phyloP scores from a whole-genome alignment of 495 filamentous ascomycete genomes.

The Cryomyces antarcticus region DNA sequence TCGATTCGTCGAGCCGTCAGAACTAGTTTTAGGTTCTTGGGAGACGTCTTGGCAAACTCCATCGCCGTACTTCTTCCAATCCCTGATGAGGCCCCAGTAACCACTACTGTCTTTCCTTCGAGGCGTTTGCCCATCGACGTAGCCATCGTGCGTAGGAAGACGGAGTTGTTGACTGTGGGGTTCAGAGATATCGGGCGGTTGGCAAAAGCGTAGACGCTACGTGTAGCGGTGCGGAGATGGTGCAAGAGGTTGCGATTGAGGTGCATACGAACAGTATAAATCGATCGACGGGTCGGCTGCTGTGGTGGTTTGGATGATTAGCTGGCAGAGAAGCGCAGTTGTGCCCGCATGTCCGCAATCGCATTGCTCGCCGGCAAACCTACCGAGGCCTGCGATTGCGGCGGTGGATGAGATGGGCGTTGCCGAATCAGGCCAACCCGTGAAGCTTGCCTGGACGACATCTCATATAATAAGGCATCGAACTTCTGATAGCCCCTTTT shows the following conservation, averaged over 20 bases:
- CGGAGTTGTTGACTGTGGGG: not conserved
- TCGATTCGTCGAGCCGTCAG: conserved; percentile 74
- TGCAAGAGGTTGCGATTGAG: too few species aligned
- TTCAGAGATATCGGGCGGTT: too few species aligned
- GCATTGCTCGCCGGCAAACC: too few species aligned
- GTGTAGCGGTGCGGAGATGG: too few species aligned
- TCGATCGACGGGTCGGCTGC: too few species aligned
- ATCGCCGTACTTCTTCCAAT: conserved; percentile 73
- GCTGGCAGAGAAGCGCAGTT: too few species aligned
- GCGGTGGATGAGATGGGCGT: not conserved
- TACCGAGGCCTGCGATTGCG: too few species aligned
- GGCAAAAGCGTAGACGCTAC: too few species aligned
- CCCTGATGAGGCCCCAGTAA: conserved; percentile 86
- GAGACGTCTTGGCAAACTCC: conserved; percentile 79
- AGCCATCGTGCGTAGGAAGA: conserved; percentile 34
- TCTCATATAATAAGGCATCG: not conserved
- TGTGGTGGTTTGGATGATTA: too few species aligned
- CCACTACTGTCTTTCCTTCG: conserved; percentile 77
- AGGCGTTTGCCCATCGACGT: conserved; percentile 66
- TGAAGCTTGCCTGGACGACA: not conserved
- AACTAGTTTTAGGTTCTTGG: conserved; percentile 62
- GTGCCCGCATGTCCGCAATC: too few species aligned
- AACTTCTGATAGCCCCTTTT: not conserved
- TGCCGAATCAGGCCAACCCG: not conserved
- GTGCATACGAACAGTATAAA: too few species aligned